These are phyloP conservation scores for Bryoerythrophyllum caledonicum DNA, from an alignment of 225 moss, liverwort and hornwort species.

Conservation along the genomic window DNA sequence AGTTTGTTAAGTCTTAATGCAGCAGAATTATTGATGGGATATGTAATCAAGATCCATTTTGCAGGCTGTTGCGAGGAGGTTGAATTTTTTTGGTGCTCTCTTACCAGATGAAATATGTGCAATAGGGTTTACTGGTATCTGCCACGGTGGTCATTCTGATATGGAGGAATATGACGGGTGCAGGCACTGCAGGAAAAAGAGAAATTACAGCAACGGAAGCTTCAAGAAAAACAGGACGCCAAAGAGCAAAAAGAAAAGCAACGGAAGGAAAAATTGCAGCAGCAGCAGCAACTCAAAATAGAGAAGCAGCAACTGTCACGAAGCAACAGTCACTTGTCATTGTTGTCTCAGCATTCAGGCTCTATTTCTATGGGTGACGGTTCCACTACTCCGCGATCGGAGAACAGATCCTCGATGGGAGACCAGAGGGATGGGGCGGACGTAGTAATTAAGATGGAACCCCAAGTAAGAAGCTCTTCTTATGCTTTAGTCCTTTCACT, in stretches of 20 bases:
- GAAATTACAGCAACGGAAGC: constrained; percentile 70
- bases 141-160: constrained; percentile 20
- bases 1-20: constrained; percentile 1
- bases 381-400: constrained; percentile 57
- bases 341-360: constrained; percentile 62
- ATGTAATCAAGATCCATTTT: constrained; percentile 7
- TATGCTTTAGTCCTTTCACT: constrained; percentile 8
- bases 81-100: constrained; percentile 8
- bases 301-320: constrained; percentile 69
- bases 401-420: constrained; percentile 56
- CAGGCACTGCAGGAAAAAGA: constrained; percentile 61
- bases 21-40: constrained; percentile 6
- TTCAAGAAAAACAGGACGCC: constrained; percentile 65
- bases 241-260: constrained; percentile 73
- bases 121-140: constrained; percentile 1
- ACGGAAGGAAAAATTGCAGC: constrained; percentile 68
- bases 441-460: constrained; percentile 50
- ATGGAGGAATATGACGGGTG: constrained; percentile 26
- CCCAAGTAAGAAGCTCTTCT: constrained; percentile 43
- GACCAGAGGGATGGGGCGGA: constrained; percentile 53
- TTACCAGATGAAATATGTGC: constrained; percentile 18
- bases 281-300: constrained; percentile 72
- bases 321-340: constrained; percentile 61
- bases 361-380: constrained; percentile 62
- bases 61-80: constrained; percentile 17